phyloP scores from a whole-genome alignment of 257 asterid species.

The Paulownia fortunei region DNA sequence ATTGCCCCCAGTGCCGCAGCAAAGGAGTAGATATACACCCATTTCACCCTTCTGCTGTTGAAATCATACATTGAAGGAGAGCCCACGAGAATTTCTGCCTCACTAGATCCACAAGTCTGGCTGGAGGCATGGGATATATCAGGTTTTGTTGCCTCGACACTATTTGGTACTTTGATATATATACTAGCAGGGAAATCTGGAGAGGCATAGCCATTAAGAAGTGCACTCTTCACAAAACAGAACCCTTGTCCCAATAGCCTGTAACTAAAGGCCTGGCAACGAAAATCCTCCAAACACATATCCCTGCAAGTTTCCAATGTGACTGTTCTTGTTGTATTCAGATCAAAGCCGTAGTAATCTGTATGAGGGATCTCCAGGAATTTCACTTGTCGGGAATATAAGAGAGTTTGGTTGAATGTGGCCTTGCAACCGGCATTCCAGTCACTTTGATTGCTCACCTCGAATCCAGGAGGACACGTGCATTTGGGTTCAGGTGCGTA shows the following conservation, averaged over 20 bases:
- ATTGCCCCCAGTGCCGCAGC: slow-evolving; percentile 42
- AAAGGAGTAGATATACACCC: slow-evolving; percentile 51
- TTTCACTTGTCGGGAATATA: slow-evolving; percentile 36
- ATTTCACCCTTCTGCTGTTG: slow-evolving; percentile 35
- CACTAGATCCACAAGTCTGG: slow-evolving; percentile 28
- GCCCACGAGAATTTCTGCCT: slow-evolving; percentile 24
- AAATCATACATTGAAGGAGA: slow-evolving; percentile 52
- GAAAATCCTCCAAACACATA: slow-evolving; percentile 39
- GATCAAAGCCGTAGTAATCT: slow-evolving; percentile 74
- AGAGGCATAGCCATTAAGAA: slow-evolving; percentile 57
- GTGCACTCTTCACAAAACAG: slow-evolving; percentile 58
- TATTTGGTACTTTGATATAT: slow-evolving; percentile 55
- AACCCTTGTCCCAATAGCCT: slow-evolving; percentile 50
- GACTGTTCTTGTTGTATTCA: slow-evolving; percentile 26
- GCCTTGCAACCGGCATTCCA: slow-evolving; percentile 66
- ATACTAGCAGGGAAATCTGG: slow-evolving; percentile 59
- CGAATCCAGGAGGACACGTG: slow-evolving; percentile 66
- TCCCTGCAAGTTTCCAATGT: slow-evolving; percentile 51
- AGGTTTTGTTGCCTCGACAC: slow-evolving; percentile 34
- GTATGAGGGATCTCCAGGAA: slow-evolving; percentile 58
- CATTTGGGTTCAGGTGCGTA: slow-evolving; percentile 49
- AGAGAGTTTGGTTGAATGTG: slow-evolving; percentile 35
- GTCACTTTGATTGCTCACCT: slow-evolving; percentile 41
- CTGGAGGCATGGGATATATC: slow-evolving; percentile 38
- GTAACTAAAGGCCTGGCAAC: slow-evolving; percentile 63